Percentiles rank a stretch among this genome's conserved stretches.
Conservation (phyloP, 805 yeast genomes). For the Naumovozyma castellii region DNA sequence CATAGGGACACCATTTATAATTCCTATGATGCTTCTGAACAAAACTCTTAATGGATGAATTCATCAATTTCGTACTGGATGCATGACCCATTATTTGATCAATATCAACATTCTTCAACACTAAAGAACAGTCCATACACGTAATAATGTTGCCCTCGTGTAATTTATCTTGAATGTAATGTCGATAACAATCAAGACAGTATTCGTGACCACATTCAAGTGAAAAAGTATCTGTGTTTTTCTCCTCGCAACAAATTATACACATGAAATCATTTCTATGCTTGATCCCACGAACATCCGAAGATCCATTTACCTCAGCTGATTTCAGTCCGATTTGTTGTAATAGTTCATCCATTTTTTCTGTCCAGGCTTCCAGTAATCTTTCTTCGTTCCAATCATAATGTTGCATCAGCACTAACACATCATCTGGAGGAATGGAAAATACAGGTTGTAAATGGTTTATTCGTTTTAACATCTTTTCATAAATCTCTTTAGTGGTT, state of each 20-base stretch:
- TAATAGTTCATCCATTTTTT: conserved; percentile 32
- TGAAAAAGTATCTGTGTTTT: conserved; percentile 34
- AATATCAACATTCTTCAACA: conserved; percentile 31
- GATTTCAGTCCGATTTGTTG: conserved; percentile 29
- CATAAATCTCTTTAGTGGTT: conserved; percentile 28
- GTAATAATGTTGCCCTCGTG: conserved; percentile 39
- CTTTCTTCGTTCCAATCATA: conserved; percentile 53
- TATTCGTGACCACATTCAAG: conserved; percentile 62
- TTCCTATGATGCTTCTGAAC: conserved; percentile 41
- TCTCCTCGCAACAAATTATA: conserved; percentile 63
- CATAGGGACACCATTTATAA: conserved; percentile 75
- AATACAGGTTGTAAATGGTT: conserved; percentile 25
- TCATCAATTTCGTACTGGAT: conserved; percentile 25
- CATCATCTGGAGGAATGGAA: conserved; percentile 22
- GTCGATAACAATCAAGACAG: conserved; percentile 60
- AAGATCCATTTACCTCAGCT: neutral
- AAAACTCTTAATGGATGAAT: conserved; percentile 37
- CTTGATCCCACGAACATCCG: conserved; percentile 9
- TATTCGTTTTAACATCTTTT: conserved; percentile 23
- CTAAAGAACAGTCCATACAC: conserved; percentile 55
- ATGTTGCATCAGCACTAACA: conserved; percentile 37
- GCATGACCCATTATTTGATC: conserved; percentile 34
- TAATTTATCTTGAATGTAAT: conserved; percentile 43
- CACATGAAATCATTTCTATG: conserved; percentile 37
- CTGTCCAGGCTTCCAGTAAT: conserved; percentile 46